Base-by-base conservation (phyloP, 331 rosid genomes). In the Arachis monticola region DNA sequence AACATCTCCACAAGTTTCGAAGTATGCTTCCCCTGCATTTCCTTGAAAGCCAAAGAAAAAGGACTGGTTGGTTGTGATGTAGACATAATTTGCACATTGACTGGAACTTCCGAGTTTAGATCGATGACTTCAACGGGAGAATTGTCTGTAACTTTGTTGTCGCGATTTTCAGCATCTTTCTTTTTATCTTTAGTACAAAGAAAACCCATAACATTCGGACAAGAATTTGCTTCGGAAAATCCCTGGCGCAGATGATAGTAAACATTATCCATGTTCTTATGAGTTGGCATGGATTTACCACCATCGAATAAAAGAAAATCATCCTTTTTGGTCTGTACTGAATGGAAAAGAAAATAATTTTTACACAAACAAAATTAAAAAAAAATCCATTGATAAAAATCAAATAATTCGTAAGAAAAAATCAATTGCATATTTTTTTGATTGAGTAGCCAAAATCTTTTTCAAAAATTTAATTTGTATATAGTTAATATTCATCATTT, bases 291-390 rank as follows among this genome's bases (percentile, higher is more conserved):
- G 11, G 85, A 62, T 79, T 83, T 85, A 65, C 81, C 79, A 59
- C 83, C 75, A 52, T 87, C 87, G 87, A 75, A 79, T 88, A 88
- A 74, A 83, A 82, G 83, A 69, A 82, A 86, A 88, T 81, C 87
- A 80, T 84, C 97, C 3, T 35, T 5, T 87, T 84, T 87, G 89
- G 90, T 87, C 99, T 95, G 99, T 93, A 87, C 99, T 95, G 97
- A 86, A 95, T 87, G 85, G 86, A 83, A 72, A 78, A 72, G 40
- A 82, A 72, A 73, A 56, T 87, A 81, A 85, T 83, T 85, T 86
- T 87, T 84, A 91, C 89, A 89, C 85, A 77, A 82, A 83, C 81
- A 82, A 77, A 74, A 74, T 45, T 76, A 72, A 74, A 27, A 53
- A 64, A 70, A 53, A 30, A n/a, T 35, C 4, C 40, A 35, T 35